Evolutionary conservation across 2,329 filamentous ascomycete species (phyloP).

Genomic region (Colletotrichum sp.): DNA sequence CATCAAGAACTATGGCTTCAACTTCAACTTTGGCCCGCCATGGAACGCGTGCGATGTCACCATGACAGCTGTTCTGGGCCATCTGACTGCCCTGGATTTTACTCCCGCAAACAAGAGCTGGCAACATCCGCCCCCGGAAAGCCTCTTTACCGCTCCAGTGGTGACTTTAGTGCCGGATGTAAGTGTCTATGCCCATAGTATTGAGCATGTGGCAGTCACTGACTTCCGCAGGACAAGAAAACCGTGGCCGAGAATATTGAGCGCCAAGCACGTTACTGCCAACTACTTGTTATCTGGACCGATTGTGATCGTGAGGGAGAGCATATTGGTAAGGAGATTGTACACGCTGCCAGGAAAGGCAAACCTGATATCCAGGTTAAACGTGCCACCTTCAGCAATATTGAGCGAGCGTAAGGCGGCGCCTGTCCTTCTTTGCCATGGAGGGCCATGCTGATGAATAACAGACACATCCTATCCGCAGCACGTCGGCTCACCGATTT

Average conservation of each 20-base stretch:
- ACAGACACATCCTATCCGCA: constrained; percentile 83
- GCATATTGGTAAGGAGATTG: constrained; percentile 92
- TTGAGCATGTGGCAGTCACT: background rate
- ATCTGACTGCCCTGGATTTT: constrained; percentile 85
- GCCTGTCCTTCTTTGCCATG: background rate
- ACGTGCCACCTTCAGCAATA: constrained; percentile 92
- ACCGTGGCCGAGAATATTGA: constrained; percentile 86
- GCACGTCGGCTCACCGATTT: constrained; percentile 78
- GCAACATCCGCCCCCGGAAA: constrained; percentile 78
- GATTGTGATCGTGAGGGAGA: constrained; percentile 98
- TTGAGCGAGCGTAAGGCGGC: constrained; percentile 79
- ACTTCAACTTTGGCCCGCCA: constrained; percentile 80
- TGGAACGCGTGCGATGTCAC: constrained; percentile 87
- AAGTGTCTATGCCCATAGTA: constrained; percentile 24
- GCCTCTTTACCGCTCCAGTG: constrained; percentile 83
- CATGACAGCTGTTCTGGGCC: constrained; percentile 93
- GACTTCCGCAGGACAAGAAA: constrained; percentile 70
- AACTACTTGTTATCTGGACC: constrained; percentile 92
- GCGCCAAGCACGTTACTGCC: constrained; percentile 74
- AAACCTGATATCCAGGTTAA: constrained; percentile 81
- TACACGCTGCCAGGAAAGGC: constrained; percentile 75
- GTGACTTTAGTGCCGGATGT: constrained; percentile 71
- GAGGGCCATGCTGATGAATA: constrained; percentile 3
- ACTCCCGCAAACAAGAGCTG: constrained; percentile 76
- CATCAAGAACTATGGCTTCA: constrained; percentile 94